Percentiles rank a stretch among this genome's conserved stretches.
phyloP scores from a whole-genome alignment of 345 rosid species.

The Bruguiera parviflora region DNA sequence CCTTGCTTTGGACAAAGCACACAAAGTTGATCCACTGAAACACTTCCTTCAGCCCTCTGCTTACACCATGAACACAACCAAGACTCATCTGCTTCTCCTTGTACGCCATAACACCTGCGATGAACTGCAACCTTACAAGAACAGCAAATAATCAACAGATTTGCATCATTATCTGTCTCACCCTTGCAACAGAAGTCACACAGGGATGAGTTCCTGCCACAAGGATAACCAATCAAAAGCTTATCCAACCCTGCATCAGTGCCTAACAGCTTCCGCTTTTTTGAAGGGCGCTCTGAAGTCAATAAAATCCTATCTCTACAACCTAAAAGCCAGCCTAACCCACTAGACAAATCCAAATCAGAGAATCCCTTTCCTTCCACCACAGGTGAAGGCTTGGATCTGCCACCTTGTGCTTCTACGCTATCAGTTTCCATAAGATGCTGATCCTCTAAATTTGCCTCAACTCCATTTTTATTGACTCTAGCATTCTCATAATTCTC shows the following conservation, averaged over 20 bases:
- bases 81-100: slow-evolving; percentile 40
- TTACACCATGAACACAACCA: slow-evolving; percentile 93
- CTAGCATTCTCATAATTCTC: too few relatives aligned
- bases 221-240: slow-evolving; percentile 54
- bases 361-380: slow-evolving; percentile 28
- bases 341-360: slow-evolving; percentile 32
- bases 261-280: slow-evolving; percentile 79
- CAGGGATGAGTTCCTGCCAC: slow-evolving; percentile 48
- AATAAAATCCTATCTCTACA: slow-evolving; percentile 64
- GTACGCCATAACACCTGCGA: slow-evolving; percentile 74
- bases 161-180: slow-evolving; percentile 32
- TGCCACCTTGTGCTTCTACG: slow-evolving; percentile 16
- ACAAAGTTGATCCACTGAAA: slow-evolving; percentile 48
- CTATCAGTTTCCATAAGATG: slow-evolving; percentile 47
- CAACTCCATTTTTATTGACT: slow-evolving; percentile 7
- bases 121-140: slow-evolving; percentile 81
- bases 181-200: slow-evolving; percentile 78
- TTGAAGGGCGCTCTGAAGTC: slow-evolving; percentile 84
- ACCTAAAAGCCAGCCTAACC: slow-evolving; percentile 89
- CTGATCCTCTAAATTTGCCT: slow-evolving; percentile 29
- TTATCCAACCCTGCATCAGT: slow-evolving; percentile 77
- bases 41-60: slow-evolving; percentile 37
- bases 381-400: slow-evolving; percentile 14
- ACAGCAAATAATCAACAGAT: slow-evolving; percentile 58
- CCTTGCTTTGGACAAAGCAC: slow-evolving; percentile 73